phyloP scores from a whole-genome alignment of 805 yeast genomes.

The Yarrowia keelungensis region DNA sequence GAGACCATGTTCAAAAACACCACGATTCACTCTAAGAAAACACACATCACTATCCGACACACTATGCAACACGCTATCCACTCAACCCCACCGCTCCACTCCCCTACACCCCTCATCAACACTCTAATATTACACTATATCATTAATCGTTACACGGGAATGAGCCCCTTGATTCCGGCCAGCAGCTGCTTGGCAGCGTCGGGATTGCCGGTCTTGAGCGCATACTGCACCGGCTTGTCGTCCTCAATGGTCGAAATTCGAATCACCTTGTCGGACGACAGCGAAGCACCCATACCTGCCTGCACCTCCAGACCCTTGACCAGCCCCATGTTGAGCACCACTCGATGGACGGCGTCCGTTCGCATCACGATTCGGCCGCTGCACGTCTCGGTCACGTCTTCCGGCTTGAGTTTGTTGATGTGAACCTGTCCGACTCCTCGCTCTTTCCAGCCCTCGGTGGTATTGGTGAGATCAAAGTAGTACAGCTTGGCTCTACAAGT shows the following conservation, averaged over 20 bases:
- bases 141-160: constrained; percentile 38
- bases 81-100: background rate
- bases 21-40: too few species aligned
- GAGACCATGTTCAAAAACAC: too few species aligned
- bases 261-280: constrained; percentile 81
- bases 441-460: constrained; percentile 90
- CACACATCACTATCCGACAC: too few species aligned
- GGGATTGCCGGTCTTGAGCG: constrained; percentile 71
- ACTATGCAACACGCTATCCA: too few species aligned
- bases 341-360: constrained; percentile 82
- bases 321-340: constrained; percentile 78
- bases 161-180: constrained; percentile 49
- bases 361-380: constrained; percentile 85
- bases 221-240: constrained; percentile 79
- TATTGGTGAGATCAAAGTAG: constrained; percentile 68
- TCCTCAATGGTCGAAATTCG: constrained; percentile 72
- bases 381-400: constrained; percentile 46
- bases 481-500: constrained; percentile 80
- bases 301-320: constrained; percentile 65
- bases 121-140: constrained; percentile 19
- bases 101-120: background rate
- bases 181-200: constrained; percentile 65
- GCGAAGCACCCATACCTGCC: constrained; percentile 86
- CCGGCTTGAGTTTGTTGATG: constrained; percentile 58
- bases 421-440: constrained; percentile 91